Base-by-base conservation (phyloP, 2,329 filamentous ascomycete species). In the Pseudopyrenochaeta lycopersici region DNA sequence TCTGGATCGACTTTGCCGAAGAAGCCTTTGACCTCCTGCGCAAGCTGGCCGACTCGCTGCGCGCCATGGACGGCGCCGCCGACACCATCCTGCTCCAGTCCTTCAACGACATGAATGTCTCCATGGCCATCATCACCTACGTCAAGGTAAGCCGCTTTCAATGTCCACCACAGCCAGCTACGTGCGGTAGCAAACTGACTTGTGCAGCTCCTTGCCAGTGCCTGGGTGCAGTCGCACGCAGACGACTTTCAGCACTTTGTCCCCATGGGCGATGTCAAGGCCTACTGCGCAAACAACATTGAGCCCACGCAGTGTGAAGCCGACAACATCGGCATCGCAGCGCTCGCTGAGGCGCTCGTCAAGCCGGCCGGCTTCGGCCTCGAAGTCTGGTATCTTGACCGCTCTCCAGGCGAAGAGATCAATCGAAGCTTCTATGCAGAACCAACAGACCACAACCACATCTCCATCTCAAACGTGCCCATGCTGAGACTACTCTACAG, bases 341-440 rank as follows among this genome's bases (percentile, higher is more conserved):
- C 91, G 2, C 81, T 98, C 44, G 85, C 89, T 57, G 88, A 94
- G 59, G 85, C 92, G 21, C 82, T 98, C 3, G 85, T 98, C 58
- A 89, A 91, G 69, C 90, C 90, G 7, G 88, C 88, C 44, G 87
- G 88, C 14, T 86, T 97, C 59, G 87, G 88, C 4, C 85, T 98
- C 17, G 92, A 97, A 71, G 90, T 98, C 58, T 87, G 92, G 48
- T 97, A 98, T 72, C 85, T 99, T 7, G 95, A 98, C 72, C 87
- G 92, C 64, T 97, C 90, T 67, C 82, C 87, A 40, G 93, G 92
- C 15, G 83, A 85, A 41, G 84, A 90, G 66, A 91, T 92, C 66
- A 96, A 91, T 70, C 64, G 64, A 47, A 84, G 82, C 29, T 88
- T 90, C 71, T 83, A 84, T 18, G 86, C 90, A 65, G 87, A 81